Conservation (phyloP, 768 basidiomycete genomes). For the Baorangia bicolor region DNA sequence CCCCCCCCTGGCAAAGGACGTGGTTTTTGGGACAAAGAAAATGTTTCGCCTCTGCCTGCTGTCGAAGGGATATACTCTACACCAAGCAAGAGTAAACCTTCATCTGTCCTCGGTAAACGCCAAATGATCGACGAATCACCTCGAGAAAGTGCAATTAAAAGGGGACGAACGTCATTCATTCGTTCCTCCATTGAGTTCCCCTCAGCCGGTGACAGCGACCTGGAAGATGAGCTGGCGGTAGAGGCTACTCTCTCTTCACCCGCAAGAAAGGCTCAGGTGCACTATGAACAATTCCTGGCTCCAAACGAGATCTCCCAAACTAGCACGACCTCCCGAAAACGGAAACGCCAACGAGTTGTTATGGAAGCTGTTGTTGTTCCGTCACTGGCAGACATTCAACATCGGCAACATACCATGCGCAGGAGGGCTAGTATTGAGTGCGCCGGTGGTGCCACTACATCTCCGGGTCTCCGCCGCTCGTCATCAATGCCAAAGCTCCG, state of each 20-base stretch:
- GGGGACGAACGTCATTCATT: conserved; percentile 30
- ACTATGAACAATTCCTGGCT: not conserved
- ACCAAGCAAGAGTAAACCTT: conserved; percentile 27
- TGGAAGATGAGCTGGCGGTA: conserved; percentile 33
- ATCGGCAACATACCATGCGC: conserved; percentile 17
- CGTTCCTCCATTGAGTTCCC: conserved; percentile 33
- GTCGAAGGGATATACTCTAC: conserved; percentile 45
- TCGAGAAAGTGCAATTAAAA: conserved; percentile 26
- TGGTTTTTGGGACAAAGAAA: conserved; percentile 56
- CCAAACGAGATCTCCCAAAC: conserved; percentile 5
- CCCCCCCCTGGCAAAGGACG: conserved; percentile 41
- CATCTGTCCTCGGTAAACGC: conserved; percentile 45
- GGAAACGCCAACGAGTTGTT: conserved; percentile 50
- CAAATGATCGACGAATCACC: conserved; percentile 37
- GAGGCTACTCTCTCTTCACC: conserved; percentile 25
- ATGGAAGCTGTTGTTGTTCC: conserved; percentile 56
- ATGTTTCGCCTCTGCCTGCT: conserved; percentile 47
- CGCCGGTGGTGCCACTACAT: not conserved
- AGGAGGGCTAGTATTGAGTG: conserved; percentile 22
- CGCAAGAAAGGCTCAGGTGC: conserved; percentile 8
- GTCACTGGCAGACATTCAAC: conserved; percentile 30
- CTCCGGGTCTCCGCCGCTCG: conserved; percentile 25
- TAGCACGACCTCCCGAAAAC: conserved; percentile 16
- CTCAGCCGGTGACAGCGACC: conserved; percentile 20
- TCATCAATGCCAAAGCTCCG: conserved; percentile 24